phyloP scores from a whole-genome alignment of 2,329 filamentous ascomycete species.

The Fusarium pseudograminearum region DNA sequence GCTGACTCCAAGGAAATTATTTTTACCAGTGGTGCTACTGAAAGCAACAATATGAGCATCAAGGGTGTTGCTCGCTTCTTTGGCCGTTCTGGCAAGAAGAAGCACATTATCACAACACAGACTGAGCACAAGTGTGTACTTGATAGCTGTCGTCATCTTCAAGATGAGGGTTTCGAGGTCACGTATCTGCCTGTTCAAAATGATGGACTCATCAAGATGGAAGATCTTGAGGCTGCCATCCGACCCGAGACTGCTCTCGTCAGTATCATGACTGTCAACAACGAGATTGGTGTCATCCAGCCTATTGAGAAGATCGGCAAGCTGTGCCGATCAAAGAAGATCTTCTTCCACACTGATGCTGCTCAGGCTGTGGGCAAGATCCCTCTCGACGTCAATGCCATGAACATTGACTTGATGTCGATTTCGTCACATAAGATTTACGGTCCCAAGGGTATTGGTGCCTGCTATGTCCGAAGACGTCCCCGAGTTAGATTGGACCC shows the following conservation, averaged over 20 bases:
- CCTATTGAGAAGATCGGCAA: constrained; percentile 93
- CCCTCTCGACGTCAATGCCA: constrained; percentile 93
- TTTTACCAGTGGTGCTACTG: constrained; percentile 96
- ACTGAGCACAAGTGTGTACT: constrained; percentile 99
- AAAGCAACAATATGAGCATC: constrained; percentile 99
- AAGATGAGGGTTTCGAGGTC: constrained; percentile 95
- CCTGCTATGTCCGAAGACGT: constrained; percentile 92
- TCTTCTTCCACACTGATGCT: constrained; percentile 98
- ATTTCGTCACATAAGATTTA: constrained; percentile 99
- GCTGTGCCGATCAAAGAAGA: constrained; percentile 89
- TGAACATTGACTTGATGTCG: constrained; percentile 99
- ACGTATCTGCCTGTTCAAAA: constrained; percentile 94
- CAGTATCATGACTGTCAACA: constrained; percentile 99
- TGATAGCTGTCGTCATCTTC: constrained; percentile 95
- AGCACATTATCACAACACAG: constrained; percentile 96
- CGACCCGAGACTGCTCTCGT: constrained; percentile 91
- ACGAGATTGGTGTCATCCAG: constrained; percentile 99
- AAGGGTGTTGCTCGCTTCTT: constrained; percentile 98
- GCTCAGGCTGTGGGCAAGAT: constrained; percentile 99
- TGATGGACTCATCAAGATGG: constrained; percentile 87
- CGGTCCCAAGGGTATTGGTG: constrained; percentile 95
- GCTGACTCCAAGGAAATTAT: constrained; percentile 98
- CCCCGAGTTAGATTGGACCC: constrained; percentile 95
- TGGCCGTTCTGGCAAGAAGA: constrained; percentile 93
- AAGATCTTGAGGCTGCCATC: constrained; percentile 88